Base-by-base conservation (phyloP, 179 eudicot genomes). In the Heliamphora pulchella region DNA sequence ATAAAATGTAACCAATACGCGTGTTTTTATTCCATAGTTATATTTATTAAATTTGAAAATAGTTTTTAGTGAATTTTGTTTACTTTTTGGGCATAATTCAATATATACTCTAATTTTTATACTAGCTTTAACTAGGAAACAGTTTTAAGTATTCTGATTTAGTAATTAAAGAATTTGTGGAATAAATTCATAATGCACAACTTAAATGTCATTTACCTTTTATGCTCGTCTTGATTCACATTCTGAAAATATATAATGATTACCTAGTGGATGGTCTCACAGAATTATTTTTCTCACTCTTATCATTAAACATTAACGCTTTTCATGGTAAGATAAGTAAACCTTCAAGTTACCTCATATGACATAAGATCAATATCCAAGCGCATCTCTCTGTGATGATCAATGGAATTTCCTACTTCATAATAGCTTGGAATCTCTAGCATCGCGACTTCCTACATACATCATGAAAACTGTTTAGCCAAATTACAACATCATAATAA, bases 341-440 rank as follows among this genome's bases (percentile, higher is more conserved):
- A 17, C 74, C 59, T 58, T 64, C 44, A 71, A 83, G 85, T 86
- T 86, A 92, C 99, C 98, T 96, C 99, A 83, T 96, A 96, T 1
- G 98, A 91, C 99, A 96, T 96, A 84, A 91, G 89, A 81, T 96
- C 98, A 15, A 94, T 88, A 82, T 96, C 99, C 88, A 96, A 74
- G 69, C 98, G 96, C 98, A 96, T 87, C 74, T 92, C 97, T 78
- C 96, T 85, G 78, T 91, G 99, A 84, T 89, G 90, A 83, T 96
- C 99, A 76, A 81, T 48, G 5, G 86, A 74, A 87, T 84, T 86
- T 48, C 89, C 90, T 57, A 86, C 88, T 88, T 90, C 99, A 83
- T 90, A 87, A 67, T 87, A 84, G 51, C 87, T 87, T 22, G 94
- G 86, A 74, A 92, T 82, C 82, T 96, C 98, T 76, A 91, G 83